Evolutionary conservation across 805 yeast genomes (phyloP).

Genomic region (Candida montana): DNA sequence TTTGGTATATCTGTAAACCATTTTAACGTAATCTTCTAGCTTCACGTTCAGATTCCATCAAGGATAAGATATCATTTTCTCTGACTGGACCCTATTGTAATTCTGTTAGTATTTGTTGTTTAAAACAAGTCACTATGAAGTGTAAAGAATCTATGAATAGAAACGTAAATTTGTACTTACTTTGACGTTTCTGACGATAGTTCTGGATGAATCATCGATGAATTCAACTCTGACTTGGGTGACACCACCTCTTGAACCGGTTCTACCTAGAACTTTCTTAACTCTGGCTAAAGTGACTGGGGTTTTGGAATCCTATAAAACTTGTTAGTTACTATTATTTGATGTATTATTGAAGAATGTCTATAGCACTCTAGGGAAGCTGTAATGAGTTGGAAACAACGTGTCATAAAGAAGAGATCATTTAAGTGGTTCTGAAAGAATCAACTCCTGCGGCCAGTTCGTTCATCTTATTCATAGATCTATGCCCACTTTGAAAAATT

Average conservation of each 20-base stretch:
- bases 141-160: too few relatives aligned
- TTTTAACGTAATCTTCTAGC: slow-evolving; percentile 88
- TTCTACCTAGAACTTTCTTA: slow-evolving; percentile 98
- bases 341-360: too few relatives aligned
- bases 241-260: slow-evolving; percentile 99
- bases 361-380: too few relatives aligned
- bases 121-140: background rate
- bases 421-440: too few relatives aligned
- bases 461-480: too few relatives aligned
- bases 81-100: slow-evolving; percentile 73
- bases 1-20: slow-evolving; percentile 17
- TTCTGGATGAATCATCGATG: slow-evolving; percentile 91
- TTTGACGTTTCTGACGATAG: slow-evolving; percentile 95
- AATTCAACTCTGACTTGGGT: slow-evolving; percentile 97
- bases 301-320: slow-evolving; percentile 28
- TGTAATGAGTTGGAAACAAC: too few relatives aligned
- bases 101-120: slow-evolving; percentile 9
- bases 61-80: slow-evolving; percentile 96
- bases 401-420: too few relatives aligned
- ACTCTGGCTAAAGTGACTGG: slow-evolving; percentile 98
- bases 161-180: slow-evolving; percentile 14
- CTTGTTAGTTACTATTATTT: slow-evolving; percentile 4
- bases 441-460: too few relatives aligned
- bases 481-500: background rate
- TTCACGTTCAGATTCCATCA: slow-evolving; percentile 99